Evolutionary conservation across 495 filamentous ascomycete genomes (phyloP), one percentile per base, ranked within the genome.

Genomic region (Pyrenopolyporus hunteri): DNA sequence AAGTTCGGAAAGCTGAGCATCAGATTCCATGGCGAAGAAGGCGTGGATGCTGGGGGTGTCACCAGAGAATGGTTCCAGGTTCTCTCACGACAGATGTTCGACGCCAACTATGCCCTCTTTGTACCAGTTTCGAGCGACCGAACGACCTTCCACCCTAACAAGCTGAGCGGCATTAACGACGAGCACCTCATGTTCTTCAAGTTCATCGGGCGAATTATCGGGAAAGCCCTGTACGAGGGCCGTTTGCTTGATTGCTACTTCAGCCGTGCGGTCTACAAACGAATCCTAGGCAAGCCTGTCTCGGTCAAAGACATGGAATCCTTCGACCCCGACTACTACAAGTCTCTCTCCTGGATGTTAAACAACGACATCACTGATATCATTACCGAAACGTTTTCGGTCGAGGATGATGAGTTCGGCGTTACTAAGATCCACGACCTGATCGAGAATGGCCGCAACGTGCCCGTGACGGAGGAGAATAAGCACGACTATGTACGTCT

Each of bases 241-340:
- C 91, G 94, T 49, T 88, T 97, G 45, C 85, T 99, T 6, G 94
- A 99, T 74, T 99, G 94, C 76, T 95, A 98, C 82, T 99, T 99
- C 81, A 96, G 92, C 74, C 85, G 94, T 68, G 94, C 95, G 6
- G 95, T 99, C 44, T 99, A 99, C 79, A 98, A 97, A 80, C 86
- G 89, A 59, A 97, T 99, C 55, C 84, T 99, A 26, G 90, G 95
- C 58, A 92, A 94, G 67, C 83, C 91, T 4, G 94, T 97, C 26
- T 97, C 92, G 3, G 89, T 98, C 74, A 99, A 98, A 80, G 94
- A 99, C 63, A 98, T 99, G 94, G 94, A 99, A 73, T 97, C 94
- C 10, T 87, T 99, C 47, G 94, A 99, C 73, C 86, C 96, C 17
- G 92, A 98, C 63, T 98, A 98, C 79, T 97, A 97, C 83, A 98